Evolutionary conservation across 306 rosid genomes (phyloP), one percentile per base, ranked within the genome.

Genomic region (Cucumis hystrix): DNA sequence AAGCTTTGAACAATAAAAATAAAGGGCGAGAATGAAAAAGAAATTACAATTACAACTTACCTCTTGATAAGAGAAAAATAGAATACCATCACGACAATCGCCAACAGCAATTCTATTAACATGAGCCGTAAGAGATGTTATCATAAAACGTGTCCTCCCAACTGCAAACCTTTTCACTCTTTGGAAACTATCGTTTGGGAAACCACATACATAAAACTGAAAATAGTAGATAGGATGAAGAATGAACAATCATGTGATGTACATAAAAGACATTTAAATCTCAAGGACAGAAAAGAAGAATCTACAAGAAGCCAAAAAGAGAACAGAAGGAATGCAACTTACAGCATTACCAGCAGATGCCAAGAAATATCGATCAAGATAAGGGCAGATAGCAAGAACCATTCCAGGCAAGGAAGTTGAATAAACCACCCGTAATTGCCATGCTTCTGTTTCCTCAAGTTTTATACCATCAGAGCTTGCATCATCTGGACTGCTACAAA

Each of bases 11-110:
- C 16, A 69, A 69, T 45, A 21, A 41, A 68, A 68, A 69, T 41
- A 69, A 69, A 68, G 57, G 67, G 30, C 77, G 14, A 79, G 54
- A 37, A 60, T 51, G 68, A 57, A 71, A 80, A 57, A 51, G 63
- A 77, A 54, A 74, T 49, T 37, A 86, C 89, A 56, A 25, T 75
- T 52, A 30, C 35, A 11, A 70, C 80, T 71, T 85, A 94, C 98
- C 97, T 94, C 98, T 28, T 89, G 87, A 81, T 89, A 94, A 39
- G 88, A 83, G 82, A 77, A 94, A 82, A 92, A 86, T 70, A 94
- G 86, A 83, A 94, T 82, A 47, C 98, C 98, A 85, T 94, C 97
- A 78, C 97, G 98, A 65, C 92, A 87, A 88, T 92, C 96, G 72
- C 98, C 98, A 76, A 94, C 98, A 72, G 96, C 93, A 80, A 94